These are phyloP conservation scores for Beauveria asiatica DNA, from an alignment of 2,329 filamentous ascomycete species.

Conservation along the genomic window DNA sequence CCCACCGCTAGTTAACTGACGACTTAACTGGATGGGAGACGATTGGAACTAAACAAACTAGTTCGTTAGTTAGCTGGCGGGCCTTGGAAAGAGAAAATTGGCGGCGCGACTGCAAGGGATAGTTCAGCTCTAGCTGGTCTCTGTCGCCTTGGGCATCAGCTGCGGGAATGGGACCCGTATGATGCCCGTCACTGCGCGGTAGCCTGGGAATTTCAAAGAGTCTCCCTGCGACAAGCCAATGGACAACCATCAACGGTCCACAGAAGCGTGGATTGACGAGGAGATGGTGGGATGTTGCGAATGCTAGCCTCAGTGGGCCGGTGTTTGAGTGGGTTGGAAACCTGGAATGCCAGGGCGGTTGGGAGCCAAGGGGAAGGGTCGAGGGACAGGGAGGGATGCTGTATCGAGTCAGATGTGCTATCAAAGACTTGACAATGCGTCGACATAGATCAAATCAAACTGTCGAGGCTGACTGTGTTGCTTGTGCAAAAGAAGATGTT, in stretches of 20 bases:
- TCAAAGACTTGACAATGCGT: background rate
- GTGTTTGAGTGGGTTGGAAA: background rate
- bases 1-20: background rate
- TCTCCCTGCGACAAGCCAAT: slow-evolving; percentile 1
- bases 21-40: background rate
- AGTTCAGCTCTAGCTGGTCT: background rate
- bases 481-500: background rate
- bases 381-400: background rate
- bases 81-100: background rate
- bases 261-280: background rate
- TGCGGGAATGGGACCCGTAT: background rate
- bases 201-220: background rate
- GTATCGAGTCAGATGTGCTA: background rate
- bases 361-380: background rate
- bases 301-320: slow-evolving; percentile 5
- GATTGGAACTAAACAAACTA: background rate
- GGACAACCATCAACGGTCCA: background rate
- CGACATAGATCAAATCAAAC: background rate
- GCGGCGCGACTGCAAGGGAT: slow-evolving; percentile 4
- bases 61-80: background rate
- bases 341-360: slow-evolving; percentile 1
- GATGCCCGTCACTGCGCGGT: background rate
- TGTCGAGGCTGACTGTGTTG: background rate
- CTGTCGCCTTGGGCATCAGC: background rate
- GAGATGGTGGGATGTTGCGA: background rate